Evolutionary conservation across 1,139 yeast genomes (phyloP).

Genomic region (Petasospora fabianii): DNA sequence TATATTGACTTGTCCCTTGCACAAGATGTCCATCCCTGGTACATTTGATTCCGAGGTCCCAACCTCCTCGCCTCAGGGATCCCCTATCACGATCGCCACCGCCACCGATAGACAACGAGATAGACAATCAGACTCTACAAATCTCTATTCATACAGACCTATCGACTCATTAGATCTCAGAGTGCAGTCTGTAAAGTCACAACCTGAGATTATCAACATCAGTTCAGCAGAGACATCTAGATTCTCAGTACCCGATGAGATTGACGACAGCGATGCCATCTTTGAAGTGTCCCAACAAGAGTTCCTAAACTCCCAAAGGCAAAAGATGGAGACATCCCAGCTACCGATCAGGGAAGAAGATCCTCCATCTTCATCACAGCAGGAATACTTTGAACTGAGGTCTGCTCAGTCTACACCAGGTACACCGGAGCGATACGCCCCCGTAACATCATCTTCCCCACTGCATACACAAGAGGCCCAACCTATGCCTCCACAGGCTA

Average conservation of each 20-base stretch:
- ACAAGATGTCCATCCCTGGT: constrained; percentile 6
- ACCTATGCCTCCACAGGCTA: background rate
- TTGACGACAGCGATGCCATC: constrained; percentile 10
- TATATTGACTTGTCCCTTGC: too few relatives aligned
- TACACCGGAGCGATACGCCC: background rate
- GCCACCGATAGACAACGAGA: constrained; percentile 9
- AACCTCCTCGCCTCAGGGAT: constrained; percentile 20
- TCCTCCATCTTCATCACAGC: constrained; percentile 3
- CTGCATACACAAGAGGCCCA: constrained; percentile 8
- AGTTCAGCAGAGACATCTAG: constrained; percentile 3
- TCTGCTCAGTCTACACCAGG: constrained; percentile 13
- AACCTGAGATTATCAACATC: constrained; percentile 3
- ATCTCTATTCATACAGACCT: constrained; percentile 1
- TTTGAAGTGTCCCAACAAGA: constrained; percentile 20
- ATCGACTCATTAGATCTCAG: background rate
- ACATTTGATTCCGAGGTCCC: constrained; percentile 11
- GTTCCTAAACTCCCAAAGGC: constrained; percentile 14
- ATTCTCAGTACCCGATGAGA: background rate
- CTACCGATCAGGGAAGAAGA: background rate
- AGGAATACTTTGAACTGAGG: constrained; percentile 9
- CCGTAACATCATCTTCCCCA: constrained; percentile 18
- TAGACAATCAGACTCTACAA: constrained; percentile 6
- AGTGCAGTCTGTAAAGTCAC: background rate
- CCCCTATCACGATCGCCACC: constrained; percentile 18
- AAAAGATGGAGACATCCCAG: background rate